Percentiles rank a stretch among this genome's conserved stretches.
Evolutionary conservation across 73 alveolate species (phyloP).

Genomic region (Effrenium voratum): DNA sequence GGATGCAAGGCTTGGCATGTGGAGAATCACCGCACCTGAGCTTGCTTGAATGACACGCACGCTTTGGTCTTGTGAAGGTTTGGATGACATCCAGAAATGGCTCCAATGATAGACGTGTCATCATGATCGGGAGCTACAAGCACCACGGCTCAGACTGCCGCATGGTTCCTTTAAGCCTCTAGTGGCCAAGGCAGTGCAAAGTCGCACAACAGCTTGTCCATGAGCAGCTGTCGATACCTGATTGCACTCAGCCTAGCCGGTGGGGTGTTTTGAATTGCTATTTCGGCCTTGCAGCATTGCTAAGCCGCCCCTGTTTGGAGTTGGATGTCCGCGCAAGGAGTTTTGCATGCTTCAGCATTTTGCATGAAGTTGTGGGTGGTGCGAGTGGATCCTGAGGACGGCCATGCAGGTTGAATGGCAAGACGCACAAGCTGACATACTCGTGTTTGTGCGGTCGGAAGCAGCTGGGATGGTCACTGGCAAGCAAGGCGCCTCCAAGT

Average conservation of each 20-base stretch:
- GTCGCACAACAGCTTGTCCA: slow-evolving; percentile 76
- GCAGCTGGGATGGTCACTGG: slow-evolving; percentile 94
- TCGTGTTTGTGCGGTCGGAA: slow-evolving; percentile 61
- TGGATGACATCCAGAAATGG: slow-evolving; percentile 90
- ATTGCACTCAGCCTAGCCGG: too few relatives aligned
- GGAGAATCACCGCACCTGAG: neutral
- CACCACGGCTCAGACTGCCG: neutral
- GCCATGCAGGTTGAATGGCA: slow-evolving; percentile 92
- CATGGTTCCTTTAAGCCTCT: neutral
- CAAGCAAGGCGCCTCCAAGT: slow-evolving; percentile 65
- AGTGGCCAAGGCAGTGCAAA: slow-evolving; percentile 73
- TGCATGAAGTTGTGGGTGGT: too few relatives aligned
- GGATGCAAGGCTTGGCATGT: slow-evolving; percentile 72
- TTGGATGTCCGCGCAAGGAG: too few relatives aligned
- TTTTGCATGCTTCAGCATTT: too few relatives aligned
- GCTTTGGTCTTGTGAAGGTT: neutral
- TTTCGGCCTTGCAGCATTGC: too few relatives aligned
- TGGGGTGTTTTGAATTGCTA: too few relatives aligned
- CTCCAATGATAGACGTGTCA: slow-evolving; percentile 66
- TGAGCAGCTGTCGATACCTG: slow-evolving; percentile 83
- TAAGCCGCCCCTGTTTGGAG: too few relatives aligned
- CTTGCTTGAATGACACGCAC: neutral
- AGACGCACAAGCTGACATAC: slow-evolving; percentile 74
- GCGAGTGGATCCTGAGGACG: too few relatives aligned
- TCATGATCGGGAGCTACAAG: slow-evolving; percentile 88